Evolutionary conservation across 139 green algal genomes (phyloP), one percentile per base, ranked within the genome.

Genomic region (Microglena sp.): DNA sequence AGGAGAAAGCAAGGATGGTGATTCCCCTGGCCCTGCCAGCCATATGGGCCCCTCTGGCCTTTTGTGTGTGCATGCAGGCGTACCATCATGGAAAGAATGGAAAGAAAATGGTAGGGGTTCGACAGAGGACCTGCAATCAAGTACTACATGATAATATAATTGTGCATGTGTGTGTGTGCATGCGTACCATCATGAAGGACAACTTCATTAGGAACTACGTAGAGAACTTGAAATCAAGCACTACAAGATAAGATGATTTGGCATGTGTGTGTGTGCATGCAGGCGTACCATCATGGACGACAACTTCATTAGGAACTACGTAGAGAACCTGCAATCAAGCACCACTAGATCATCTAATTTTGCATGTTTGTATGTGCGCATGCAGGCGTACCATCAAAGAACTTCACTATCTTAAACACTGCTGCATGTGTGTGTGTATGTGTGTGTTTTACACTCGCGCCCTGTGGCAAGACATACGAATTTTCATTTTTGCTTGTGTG

Each of bases 121-220:
- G n/a, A n/a, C n/a, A n/a, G n/a, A n/a, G n/a, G n/a, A n/a, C n/a
- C n/a, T n/a, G n/a, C n/a, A n/a, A n/a, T n/a, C n/a, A n/a, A n/a
- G n/a, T n/a, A n/a, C n/a, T n/a, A n/a, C n/a, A n/a, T n/a, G n/a
- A n/a, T n/a, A 50, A 18, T 50, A 18, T 50, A 18, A 24, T 11
- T 50, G 40, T 50, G 40, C 18, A 18, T 50, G 29, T 8, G 7
- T 58, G 7, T 18, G 46, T 8, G 11, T 18, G 11, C n/a, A n/a
- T n/a, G 73, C 58, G 72, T 31, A 92, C 86, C 27, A 93, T 99
- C 69, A 90, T 95, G 83, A 92, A 91, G 22, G 93, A 98, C 74
- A 59, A 83, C 8, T 99, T 98, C 78, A 95, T 99, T 67, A 66
- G 83, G 18, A 79, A 95, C 58, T 96, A 99, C 80, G 88, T 99